Percentiles rank a stretch among this genome's conserved stretches.
These are phyloP conservation scores for Thelonectria olida DNA, from an alignment of 2,329 filamentous ascomycete species.

Conservation along the genomic window DNA sequence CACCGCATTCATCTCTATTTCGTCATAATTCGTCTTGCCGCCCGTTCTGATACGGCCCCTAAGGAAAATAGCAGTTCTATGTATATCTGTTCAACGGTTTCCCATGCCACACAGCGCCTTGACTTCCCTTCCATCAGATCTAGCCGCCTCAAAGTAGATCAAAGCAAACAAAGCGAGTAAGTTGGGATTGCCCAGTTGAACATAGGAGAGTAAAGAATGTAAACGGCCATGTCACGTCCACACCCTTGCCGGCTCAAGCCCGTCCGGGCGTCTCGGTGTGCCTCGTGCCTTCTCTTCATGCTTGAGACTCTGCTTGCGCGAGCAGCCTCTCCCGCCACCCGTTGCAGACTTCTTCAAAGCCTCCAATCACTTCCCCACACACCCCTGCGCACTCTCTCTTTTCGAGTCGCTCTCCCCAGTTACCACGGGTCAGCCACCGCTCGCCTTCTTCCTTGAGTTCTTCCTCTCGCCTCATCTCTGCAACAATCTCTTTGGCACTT, in stretches of 20 bases:
- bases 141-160: conserved; percentile 20
- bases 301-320: conserved; percentile 65
- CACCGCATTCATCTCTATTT: conserved; percentile 13
- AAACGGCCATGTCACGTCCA: conserved; percentile 22
- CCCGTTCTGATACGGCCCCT: conserved; percentile 31
- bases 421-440: conserved; percentile 80
- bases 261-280: background rate
- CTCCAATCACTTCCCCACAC: conserved; percentile 87
- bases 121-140: conserved; percentile 22
- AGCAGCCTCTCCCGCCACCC: conserved; percentile 82
- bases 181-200: background rate
- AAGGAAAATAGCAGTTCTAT: conserved; percentile 35
- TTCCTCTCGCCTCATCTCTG: conserved; percentile 84
- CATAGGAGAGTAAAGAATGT: conserved; percentile 17
- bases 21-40: conserved; percentile 36
- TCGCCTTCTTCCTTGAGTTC: conserved; percentile 85
- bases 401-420: conserved; percentile 81
- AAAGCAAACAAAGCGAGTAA: conserved; percentile 15
- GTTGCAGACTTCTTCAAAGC: conserved; percentile 91
- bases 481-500: conserved; percentile 84
- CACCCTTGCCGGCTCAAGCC: conserved; percentile 15
- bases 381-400: conserved; percentile 84
- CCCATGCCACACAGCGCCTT: conserved; percentile 31
- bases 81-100: conserved; percentile 18
- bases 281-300: conserved; percentile 32